Evolutionary conservation across 352 stramenopile genomes (phyloP).

Genomic region (Phytopythium aichiense): DNA sequence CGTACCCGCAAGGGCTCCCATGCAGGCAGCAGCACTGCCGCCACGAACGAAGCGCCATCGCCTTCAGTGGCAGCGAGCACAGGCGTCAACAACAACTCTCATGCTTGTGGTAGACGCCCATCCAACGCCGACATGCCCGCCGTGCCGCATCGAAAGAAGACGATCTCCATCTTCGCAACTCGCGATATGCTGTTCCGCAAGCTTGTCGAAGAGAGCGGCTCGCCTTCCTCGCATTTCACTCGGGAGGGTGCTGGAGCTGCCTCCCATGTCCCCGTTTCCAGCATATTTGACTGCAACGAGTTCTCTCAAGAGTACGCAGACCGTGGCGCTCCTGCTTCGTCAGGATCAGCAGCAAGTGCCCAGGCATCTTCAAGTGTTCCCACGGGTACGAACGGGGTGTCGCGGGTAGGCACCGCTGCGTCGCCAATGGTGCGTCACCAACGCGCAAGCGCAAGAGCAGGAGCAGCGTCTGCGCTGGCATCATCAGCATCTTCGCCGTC

Average conservation of each 20-base stretch:
- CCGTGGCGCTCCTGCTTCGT: slow-evolving; percentile 24
- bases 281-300: slow-evolving; percentile 39
- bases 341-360: background rate
- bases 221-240: slow-evolving; percentile 7
- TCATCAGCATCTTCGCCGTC: background rate
- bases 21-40: background rate
- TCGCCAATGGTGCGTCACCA: background rate
- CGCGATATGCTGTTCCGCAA: slow-evolving; percentile 7
- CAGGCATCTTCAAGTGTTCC: background rate
- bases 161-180: background rate
- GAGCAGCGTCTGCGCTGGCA: background rate
- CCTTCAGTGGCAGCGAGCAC: background rate
- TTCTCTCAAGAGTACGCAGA: slow-evolving; percentile 65
- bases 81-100: background rate
- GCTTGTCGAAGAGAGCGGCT: slow-evolving; percentile 37
- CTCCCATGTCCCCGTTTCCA: background rate
- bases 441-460: background rate
- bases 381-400: background rate
- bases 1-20: background rate
- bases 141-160: slow-evolving; percentile 8
- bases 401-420: background rate
- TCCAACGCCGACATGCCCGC: background rate
- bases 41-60: slow-evolving; percentile 11
- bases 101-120: background rate
- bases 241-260: background rate